Evolutionary conservation across 2,329 filamentous ascomycete species (phyloP).

Genomic region (Sarocladium oryzae): DNA sequence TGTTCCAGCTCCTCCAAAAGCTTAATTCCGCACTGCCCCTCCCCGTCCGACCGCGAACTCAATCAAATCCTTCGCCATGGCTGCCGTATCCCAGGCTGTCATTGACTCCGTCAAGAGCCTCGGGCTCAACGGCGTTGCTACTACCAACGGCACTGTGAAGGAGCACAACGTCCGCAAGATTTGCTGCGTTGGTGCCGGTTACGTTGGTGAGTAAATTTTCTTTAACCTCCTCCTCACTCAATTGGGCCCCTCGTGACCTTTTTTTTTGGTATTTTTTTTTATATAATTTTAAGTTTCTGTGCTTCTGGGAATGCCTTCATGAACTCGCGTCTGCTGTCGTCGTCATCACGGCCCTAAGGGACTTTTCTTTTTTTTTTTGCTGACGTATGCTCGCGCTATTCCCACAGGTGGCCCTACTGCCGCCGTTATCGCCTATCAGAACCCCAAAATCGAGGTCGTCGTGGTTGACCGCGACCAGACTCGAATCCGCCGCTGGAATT

Average conservation of each 20-base stretch:
- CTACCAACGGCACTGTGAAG: slow-evolving; percentile 22
- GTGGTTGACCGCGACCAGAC: slow-evolving; percentile 65
- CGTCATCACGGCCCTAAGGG: too few relatives aligned
- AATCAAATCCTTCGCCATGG: slow-evolving; percentile 13
- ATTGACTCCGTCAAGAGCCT: slow-evolving; percentile 25
- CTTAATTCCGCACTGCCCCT: too few relatives aligned
- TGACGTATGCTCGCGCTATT: background rate
- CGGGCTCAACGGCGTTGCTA: slow-evolving; percentile 26
- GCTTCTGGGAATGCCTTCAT: background rate
- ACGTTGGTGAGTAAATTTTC: slow-evolving; percentile 68
- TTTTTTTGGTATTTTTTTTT: too few relatives aligned
- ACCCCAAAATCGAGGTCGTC: slow-evolving; percentile 62
- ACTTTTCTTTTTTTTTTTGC: background rate
- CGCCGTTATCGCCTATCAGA: slow-evolving; percentile 67
- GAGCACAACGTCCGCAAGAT: slow-evolving; percentile 47
- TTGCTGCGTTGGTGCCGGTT: slow-evolving; percentile 70
- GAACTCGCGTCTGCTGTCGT: too few relatives aligned
- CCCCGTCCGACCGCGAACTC: too few relatives aligned
- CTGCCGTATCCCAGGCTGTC: slow-evolving; percentile 17
- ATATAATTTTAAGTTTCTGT: too few relatives aligned
- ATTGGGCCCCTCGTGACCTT: background rate
- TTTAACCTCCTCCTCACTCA: background rate
- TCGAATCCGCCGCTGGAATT: slow-evolving; percentile 69
- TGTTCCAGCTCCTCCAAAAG: too few relatives aligned
- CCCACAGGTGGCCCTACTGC: slow-evolving; percentile 63